Evolutionary conservation across 2,329 filamentous ascomycete genomes (phyloP), one percentile per base, ranked within the genome.

Genomic region (Teratosphaeria gauchensis): DNA sequence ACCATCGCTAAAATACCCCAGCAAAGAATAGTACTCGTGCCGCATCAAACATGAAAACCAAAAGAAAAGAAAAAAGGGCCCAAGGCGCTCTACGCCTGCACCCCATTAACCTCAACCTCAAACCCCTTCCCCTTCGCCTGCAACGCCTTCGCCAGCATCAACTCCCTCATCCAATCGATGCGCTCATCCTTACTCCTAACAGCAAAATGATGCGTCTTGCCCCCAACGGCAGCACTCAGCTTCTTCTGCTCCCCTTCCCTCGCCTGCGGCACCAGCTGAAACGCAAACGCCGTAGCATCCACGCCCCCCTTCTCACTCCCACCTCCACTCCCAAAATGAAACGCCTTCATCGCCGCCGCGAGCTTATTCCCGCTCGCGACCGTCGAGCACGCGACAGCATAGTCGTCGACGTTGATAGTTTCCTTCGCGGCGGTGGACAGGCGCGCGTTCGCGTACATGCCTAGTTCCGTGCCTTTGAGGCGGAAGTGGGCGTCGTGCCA

Each of bases 111-210:
- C 69, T 85, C 88, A 66, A 94, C 84, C 75, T 92, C 88, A 66
- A 88, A 92, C 19, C 90, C 90, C 66, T 90, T 86, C 53, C 84
- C 85, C 81, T 92, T 94, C 75, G 90, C 87, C 78, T 86, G 89
- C 71, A 90, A 78, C 19, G 90, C 90, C 78, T 94, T 94, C 57
- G 90, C 90, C 53, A 95, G 83, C 90, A 95, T 95, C 61, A 95
- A 77, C 80, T 95, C 90, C 57, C 90, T 82, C 90, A 95, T 95
- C 94, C 94, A 99, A 72, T 96, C 92, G 68, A 97, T 96, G 62
- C 92, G 83, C 71, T 96, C 89, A 70, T 96, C 90, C 14, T 91
- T 83, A 67, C 81, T 84, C 75, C 87, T 88, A 66, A 96, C 92
- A 0, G 92, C 90, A 72, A 97, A 97, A 72, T 97, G 90, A 70